Evolutionary conservation across 2,329 filamentous ascomycete species (phyloP), one percentile per base, ranked within the genome.

Genomic region (Cercospora brassicicola): DNA sequence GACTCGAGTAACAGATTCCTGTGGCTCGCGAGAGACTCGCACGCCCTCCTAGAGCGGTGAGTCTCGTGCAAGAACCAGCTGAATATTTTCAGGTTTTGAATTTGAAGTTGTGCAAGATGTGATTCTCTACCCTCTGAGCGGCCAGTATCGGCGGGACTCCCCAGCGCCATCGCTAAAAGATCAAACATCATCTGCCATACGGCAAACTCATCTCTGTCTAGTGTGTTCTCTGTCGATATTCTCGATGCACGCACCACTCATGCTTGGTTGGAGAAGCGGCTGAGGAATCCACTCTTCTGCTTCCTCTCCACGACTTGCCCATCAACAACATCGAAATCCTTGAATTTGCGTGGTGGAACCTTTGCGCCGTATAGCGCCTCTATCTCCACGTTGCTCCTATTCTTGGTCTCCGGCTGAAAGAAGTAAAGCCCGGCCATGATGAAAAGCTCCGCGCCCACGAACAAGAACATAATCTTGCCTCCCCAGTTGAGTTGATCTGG

Each of bases 391-490:
- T 79, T 78, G 1, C 76, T 79, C 23, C 78, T 73, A 71, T 80
- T 80, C 76, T 80, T 80, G 0, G 78, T 80, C 74, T 79, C 78
- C 3, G 79, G 78, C 67, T 80, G 79, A 66, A 79, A 74, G 70
- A 78, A 78, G 31, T 75, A 80, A 2, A 79, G 67, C 0, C 59
- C 67, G 0, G 63, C 69, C 5, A 80, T 73, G 20, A 80, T 78
- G 28, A 80, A 72, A 0, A 78, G 63, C 69, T 80, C 78, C 0
- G 78, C 78, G 0, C 69, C 77, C 4, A 78, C 78, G 61, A 80
- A 80, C 26, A 80, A 15, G 56, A 80, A 79, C 77, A 80, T 79
- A 66, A 80, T 72, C 68, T 76, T 80, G 33, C 78, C 78, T 0
- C 78, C 78, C 78, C 78, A 80, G 65, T 80, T 80, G 2, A 80